These are phyloP conservation scores for Podila epigama DNA, from an alignment of 192 early-diverging fungal genomes.

Conservation along the genomic window DNA sequence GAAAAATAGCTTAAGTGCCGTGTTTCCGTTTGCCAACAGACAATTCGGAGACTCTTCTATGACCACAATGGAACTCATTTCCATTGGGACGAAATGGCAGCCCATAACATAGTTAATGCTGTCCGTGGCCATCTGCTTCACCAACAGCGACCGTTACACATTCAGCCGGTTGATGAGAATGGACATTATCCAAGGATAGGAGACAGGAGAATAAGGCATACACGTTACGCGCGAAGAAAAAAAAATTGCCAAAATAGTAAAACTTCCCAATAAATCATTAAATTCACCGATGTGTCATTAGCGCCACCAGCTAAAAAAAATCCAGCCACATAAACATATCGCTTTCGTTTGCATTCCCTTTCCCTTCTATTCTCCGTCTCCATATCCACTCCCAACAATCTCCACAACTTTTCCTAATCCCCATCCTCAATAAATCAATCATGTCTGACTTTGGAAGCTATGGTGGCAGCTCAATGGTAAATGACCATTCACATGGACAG, in stretches of 20 bases:
- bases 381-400: not conserved
- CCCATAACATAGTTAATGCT: not conserved
- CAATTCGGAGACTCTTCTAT: not conserved
- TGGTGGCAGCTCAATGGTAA: constrained; percentile 46
- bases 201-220: too few relatives aligned
- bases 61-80: not conserved
- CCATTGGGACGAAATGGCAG: not conserved
- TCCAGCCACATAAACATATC: too few relatives aligned
- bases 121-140: not conserved
- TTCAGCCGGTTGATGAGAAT: not conserved
- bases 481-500: too few relatives aligned
- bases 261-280: too few relatives aligned
- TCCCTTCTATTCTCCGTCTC: too few relatives aligned
- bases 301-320: too few relatives aligned
- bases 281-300: too few relatives aligned
- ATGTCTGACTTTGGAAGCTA: constrained; percentile 53
- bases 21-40: not conserved
- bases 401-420: not conserved
- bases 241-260: too few relatives aligned
- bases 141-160: not conserved
- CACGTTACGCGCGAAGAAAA: too few relatives aligned
- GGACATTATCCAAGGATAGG: not conserved
- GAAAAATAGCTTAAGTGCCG: not conserved
- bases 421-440: not conserved
- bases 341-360: too few relatives aligned